Base-by-base conservation (phyloP, 352 stramenopile species). In the Achlya hypogyna region DNA sequence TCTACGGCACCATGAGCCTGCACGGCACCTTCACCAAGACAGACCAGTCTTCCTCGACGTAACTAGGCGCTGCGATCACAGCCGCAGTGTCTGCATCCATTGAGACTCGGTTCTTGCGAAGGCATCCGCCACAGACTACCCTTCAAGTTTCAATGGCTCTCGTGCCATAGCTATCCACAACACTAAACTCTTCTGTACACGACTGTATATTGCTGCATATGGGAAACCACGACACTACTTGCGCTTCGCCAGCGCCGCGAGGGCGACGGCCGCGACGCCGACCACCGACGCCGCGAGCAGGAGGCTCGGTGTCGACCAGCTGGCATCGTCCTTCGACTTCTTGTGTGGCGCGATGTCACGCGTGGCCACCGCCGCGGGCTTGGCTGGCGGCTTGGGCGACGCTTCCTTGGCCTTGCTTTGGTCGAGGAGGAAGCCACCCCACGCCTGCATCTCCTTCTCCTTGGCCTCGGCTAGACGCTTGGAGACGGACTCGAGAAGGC, bases 391-490 rank as follows among this genome's bases (percentile, higher is more conserved):
- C 38, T 45, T 45, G 6, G 34, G 12, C 38, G 38, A 16, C 14
- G 51, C n/a, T 60, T 5, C 22, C 14, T 31, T 34, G 34, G 31
- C 18, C 5, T 25, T 14, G 18, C 5, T 32, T 20, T 62, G 25
- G 6, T 64, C 47, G 22, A 51, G 31, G 12, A 94, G 87, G 38
- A 91, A 89, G 43, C 84, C 82, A 20, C 86, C 84, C 86, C 86
- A 94, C 22, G 78, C 75, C 66, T 91, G 81, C 68, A 81, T 89
- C 63, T 94, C 86, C 51, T 88, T 75, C 52, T 70, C 76, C 71
- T 89, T 91, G 56, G 91, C 81, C 69, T 91, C 79, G 53, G 78
- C 78, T 53, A 91, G 73, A 22, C 85, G 65, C 74, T 88, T 86
- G 40, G 71, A 78, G 60, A 94, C 82, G 25, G 76, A 74, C 20